Evolutionary conservation across 75 land plant species (phyloP).

Genomic region (Cryptomeria japonica): DNA sequence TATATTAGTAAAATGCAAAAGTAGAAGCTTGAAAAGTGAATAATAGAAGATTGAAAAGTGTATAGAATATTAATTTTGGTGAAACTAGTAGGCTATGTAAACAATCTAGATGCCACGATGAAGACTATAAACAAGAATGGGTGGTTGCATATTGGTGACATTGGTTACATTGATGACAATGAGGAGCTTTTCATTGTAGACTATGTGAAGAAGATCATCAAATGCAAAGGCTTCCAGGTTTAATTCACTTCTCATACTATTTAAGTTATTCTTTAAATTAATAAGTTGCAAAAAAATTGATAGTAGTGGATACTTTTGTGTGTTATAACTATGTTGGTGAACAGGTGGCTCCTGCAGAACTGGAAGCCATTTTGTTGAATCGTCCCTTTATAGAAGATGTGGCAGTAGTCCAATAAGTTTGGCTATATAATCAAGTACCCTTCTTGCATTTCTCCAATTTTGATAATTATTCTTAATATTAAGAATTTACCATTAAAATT

Average conservation of each 20-base stretch:
- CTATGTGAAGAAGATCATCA: slow-evolving; percentile 81
- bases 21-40: not conserved
- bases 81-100: slow-evolving; percentile 71
- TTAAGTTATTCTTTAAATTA: too few relatives aligned
- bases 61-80: too few relatives aligned
- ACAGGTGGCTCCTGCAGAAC: slow-evolving; percentile 87
- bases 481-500: not conserved
- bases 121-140: slow-evolving; percentile 76
- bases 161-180: slow-evolving; percentile 83
- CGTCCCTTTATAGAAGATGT: slow-evolving; percentile 71
- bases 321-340: not conserved
- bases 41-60: not conserved
- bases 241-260: not conserved
- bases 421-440: not conserved
- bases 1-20: too few relatives aligned
- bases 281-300: too few relatives aligned
- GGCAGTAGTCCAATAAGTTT: slow-evolving; percentile 81
- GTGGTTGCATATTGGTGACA: slow-evolving; percentile 87
- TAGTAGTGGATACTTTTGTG: not conserved
- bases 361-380: slow-evolving; percentile 60
- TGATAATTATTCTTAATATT: too few relatives aligned
- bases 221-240: slow-evolving; percentile 91
- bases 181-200: slow-evolving; percentile 92
- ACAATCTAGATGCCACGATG: slow-evolving; percentile 66
- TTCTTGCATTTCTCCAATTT: not conserved